Conservation (phyloP, 257 asterid genomes). For the Euphrasia confusa region DNA sequence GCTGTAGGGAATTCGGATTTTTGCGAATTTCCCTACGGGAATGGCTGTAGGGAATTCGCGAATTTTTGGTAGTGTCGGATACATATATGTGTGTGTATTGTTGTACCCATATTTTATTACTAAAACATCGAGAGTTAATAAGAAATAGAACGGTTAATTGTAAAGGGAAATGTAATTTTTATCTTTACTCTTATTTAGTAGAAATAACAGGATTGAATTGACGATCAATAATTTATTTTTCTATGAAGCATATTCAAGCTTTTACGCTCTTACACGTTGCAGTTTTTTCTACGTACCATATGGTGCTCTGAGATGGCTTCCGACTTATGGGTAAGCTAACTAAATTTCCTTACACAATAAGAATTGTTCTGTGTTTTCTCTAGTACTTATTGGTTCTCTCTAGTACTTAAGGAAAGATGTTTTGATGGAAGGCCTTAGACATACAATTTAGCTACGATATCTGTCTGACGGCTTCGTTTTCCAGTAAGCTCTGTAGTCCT, state of each 20-base stretch:
- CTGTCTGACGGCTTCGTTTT: slow-evolving; percentile 58
- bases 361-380: slow-evolving; percentile 13
- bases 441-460: slow-evolving; percentile 80
- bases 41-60: no score
- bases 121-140: neutral
- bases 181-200: slow-evolving; percentile 6
- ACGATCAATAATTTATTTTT: no score
- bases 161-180: slow-evolving; percentile 3
- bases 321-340: slow-evolving; percentile 66
- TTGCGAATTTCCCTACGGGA: no score
- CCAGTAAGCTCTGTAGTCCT: slow-evolving; percentile 45
- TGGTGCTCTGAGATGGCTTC: slow-evolving; percentile 93
- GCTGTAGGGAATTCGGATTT: no score
- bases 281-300: slow-evolving; percentile 99
- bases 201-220: slow-evolving; percentile 3
- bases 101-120: neutral
- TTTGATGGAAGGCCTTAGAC: slow-evolving; percentile 67
- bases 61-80: no score
- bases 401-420: slow-evolving; percentile 90
- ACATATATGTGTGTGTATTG: no score
- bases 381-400: neutral
- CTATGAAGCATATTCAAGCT: slow-evolving; percentile 23
- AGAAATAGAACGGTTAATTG: neutral
- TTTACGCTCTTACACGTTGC: slow-evolving; percentile 31
- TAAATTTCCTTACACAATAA: slow-evolving; percentile 10